Evolutionary conservation across 495 filamentous ascomycete species (phyloP), one percentile per base, ranked within the genome.

Genomic region (Aspergillus kassunensis): DNA sequence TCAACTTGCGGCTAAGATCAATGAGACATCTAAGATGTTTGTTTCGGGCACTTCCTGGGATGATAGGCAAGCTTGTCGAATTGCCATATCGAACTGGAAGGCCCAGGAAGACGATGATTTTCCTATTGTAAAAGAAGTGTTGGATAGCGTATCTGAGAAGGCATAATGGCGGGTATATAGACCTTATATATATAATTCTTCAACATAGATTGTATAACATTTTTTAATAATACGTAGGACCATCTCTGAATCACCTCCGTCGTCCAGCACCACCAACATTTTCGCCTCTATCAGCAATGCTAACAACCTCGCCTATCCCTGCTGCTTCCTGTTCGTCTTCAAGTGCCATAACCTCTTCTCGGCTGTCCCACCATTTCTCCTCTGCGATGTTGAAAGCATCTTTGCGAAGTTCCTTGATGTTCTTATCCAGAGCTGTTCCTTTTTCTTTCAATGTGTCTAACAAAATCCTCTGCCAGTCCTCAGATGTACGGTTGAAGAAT

Each of bases 311-410:
- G 6, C 90, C 87, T 70, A 97, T 97, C 15, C 93, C 93, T 23
- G 91, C 89, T 33, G 88, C 91, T 70, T 96, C 91, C 68, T 97
- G 92, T 70, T 96, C 91, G 70, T 97, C 92, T 70, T 98, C 93
- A 56, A 97, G 73, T 7, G 84, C 88, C 51, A 84, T 87, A 54
- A 98, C 88, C 71, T 98, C 93, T 69, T 98, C 93, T 58, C 93
- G 78, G 65, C 88, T 91, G 74, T 96, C 93, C 93, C 93, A 98
- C 93, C 93, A 98, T 63, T 91, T 96, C 66, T 89, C 88, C 71
- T 98, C 93, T 35, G 90, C 90, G 50, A 85, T 75, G 56, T 88
- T 83, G 64, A 97, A 98, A 2, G 91, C 93, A 42, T 80, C 82
- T 55, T 91, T 87, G 60, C 91, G 88, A 52, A 97, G 78, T 72